Conservation (phyloP, 1,139 yeast species). For the Magnusiomyces tetraspermus region DNA sequence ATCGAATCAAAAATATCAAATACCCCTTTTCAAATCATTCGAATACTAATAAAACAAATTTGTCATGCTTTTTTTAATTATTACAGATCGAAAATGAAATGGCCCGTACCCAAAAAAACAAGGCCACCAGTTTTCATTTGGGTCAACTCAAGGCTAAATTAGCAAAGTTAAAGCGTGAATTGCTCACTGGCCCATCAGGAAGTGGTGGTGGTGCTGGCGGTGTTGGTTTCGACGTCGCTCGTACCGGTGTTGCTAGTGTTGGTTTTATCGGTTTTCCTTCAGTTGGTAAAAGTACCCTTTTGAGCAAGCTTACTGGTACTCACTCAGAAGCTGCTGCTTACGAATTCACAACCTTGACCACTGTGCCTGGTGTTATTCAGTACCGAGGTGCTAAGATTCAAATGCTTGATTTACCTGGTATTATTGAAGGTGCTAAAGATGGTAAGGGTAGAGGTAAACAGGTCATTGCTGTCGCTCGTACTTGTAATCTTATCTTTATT, state of each 20-base stretch:
- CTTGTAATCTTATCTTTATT: constrained; percentile 88
- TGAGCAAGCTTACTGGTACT: constrained; percentile 79
- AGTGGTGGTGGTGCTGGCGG: constrained; percentile 67
- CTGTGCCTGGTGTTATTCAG: constrained; percentile 91
- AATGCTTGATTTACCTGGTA: constrained; percentile 93
- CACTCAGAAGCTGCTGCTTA: constrained; percentile 92
- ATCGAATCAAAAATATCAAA: no score
- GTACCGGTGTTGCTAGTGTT: constrained; percentile 93
- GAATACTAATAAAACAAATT: no score
- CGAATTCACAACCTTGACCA: constrained; percentile 91
- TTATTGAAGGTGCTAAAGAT: constrained; percentile 91
- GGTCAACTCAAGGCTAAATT: constrained; percentile 90
- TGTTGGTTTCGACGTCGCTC: constrained; percentile 90
- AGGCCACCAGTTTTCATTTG: constrained; percentile 94
- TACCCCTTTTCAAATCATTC: not conserved
- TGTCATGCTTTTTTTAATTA: no score
- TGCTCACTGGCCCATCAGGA: constrained; percentile 83
- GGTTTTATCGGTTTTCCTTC: constrained; percentile 95
- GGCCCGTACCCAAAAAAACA: constrained; percentile 91
- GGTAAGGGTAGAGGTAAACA: constrained; percentile 98
- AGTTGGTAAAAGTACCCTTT: constrained; percentile 88
- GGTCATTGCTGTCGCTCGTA: constrained; percentile 91
- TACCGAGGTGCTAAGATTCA: constrained; percentile 96
- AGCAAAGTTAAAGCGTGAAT: constrained; percentile 87
- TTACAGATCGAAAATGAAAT: constrained; percentile 88